Evolutionary conservation across 495 filamentous ascomycete species (phyloP).

Genomic region (Rhizodiscina lignyota): DNA sequence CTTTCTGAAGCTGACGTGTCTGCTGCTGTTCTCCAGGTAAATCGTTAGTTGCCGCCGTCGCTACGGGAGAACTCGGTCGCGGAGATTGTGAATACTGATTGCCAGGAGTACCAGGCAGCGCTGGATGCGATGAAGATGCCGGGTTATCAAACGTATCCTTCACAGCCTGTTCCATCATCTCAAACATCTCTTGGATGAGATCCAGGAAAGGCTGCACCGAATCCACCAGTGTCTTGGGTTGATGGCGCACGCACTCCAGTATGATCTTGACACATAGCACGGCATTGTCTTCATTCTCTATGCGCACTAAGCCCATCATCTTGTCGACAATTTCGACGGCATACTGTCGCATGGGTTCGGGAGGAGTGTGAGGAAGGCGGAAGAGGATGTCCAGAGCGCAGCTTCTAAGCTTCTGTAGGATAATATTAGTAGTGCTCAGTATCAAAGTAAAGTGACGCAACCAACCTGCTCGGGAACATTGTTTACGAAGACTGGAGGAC

Average conservation of each 20-base stretch:
- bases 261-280: conserved; percentile 95
- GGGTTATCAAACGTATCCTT: conserved; percentile 79
- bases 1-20: conserved; percentile 61
- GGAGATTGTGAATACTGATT: conserved; percentile 70
- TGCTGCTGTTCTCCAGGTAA: conserved; percentile 65
- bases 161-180: conserved; percentile 83
- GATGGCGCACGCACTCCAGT: conserved; percentile 88
- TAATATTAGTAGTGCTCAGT: no score
- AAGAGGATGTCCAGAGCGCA: conserved; percentile 89
- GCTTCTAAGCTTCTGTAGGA: conserved; percentile 82
- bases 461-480: conserved; percentile 67
- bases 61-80: conserved; percentile 74
- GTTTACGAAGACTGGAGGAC: conserved; percentile 80
- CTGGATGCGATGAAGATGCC: conserved; percentile 31
- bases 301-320: conserved; percentile 70
- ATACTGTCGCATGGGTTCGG: conserved; percentile 71
- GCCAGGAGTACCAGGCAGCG: conserved; percentile 62
- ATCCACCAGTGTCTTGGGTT: conserved; percentile 58
- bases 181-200: conserved; percentile 89
- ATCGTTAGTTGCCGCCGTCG: conserved; percentile 47
- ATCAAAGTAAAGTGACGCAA: not conserved
- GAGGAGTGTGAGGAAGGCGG: conserved; percentile 64
- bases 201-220: conserved; percentile 82
- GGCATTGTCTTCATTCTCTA: conserved; percentile 96
- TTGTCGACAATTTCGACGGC: conserved; percentile 74